Evolutionary conservation across 2,329 filamentous ascomycete species (phyloP), one percentile per base, ranked within the genome.

Genomic region (Claviceps quebecensis): DNA sequence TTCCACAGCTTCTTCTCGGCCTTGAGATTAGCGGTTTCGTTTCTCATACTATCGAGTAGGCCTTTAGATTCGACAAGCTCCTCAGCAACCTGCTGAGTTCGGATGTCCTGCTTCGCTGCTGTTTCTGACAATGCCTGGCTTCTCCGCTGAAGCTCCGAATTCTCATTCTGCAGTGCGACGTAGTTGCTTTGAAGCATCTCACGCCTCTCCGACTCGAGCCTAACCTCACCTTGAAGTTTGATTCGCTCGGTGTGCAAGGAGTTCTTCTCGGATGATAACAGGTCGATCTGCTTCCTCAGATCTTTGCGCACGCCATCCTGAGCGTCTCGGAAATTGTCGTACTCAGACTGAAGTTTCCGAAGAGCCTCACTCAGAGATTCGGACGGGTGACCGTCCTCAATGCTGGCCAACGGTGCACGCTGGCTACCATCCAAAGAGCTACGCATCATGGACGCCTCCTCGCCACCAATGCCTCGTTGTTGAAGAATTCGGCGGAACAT

Each of bases 401-500:
- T 79, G 58, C 74, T 82, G 52, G 72, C 70, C 50, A 83, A 69
- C 34, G 80, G 73, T 49, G 74, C 71, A 39, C 76, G 73, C 46
- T 71, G 66, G 46, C 65, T 69, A 16, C 78, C 76, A 53, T 83
- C 80, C 36, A 85, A 69, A 17, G 86, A 86, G 58, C 83, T 81
- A 1, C 84, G 87, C 61, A 94, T 83, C 48, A 82, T 74, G 1
- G 83, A 83, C 16, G 78, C 76, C 43, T 84, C 72, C 54, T 89
- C 84, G 13, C 71, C 74, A 64, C 78, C 63, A 62, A 77, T 61
- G 62, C 74, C 64, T 69, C 82, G 67, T 55, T 93, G 86, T 58
- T 91, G 86, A 34, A 96, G 78, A 73, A 97, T 90, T 49, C 90
- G 88, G 22, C 91, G 83, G 82, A 96, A 97, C 80, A 96, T 96